A percentile compares a stretch with the other conserved stretches of the same genome.
These are phyloP conservation scores for Ascochyta viciae-villosae DNA, from an alignment of 2,329 filamentous ascomycete genomes.

Conservation along the genomic window DNA sequence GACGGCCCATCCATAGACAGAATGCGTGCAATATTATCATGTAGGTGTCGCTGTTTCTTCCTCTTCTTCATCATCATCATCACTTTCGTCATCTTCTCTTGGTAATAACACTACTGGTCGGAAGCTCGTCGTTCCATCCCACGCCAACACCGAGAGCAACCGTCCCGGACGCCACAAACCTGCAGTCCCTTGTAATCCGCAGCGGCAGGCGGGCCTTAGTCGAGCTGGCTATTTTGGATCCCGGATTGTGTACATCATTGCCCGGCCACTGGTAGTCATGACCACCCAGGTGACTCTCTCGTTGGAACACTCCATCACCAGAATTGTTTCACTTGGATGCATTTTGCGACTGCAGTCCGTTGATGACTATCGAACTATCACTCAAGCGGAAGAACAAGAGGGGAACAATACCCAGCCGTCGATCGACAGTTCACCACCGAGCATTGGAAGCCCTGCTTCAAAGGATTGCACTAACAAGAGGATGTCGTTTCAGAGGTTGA, in stretches of 20 bases:
- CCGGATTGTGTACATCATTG: conserved; percentile 23
- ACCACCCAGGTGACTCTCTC: conserved; percentile 16
- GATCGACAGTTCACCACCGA: conserved; percentile 4
- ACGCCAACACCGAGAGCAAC: conserved; percentile 10
- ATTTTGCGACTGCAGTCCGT: conserved; percentile 12
- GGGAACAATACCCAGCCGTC: neutral
- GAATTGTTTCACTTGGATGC: conserved; percentile 14
- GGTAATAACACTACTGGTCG: neutral
- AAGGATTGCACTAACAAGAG: conserved; percentile 18
- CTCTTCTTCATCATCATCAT: neutral
- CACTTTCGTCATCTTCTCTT: neutral
- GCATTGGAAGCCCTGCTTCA: conserved; percentile 12
- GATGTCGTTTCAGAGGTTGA: conserved; percentile 33
- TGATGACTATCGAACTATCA: conserved; percentile 12
- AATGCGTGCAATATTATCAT: neutral
- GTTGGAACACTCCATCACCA: conserved; percentile 19
- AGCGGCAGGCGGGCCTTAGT: conserved; percentile 8
- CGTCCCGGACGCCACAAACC: conserved; percentile 14
- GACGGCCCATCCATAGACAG: neutral
- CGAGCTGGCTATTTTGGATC: conserved; percentile 16
- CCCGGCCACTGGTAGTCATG: conserved; percentile 26
- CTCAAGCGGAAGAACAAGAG: conserved; percentile 7
- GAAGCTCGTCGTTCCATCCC: conserved; percentile 10
- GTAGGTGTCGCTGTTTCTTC: neutral
- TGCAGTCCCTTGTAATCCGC: conserved; percentile 12